A percentile compares a stretch with the other conserved stretches of the same genome.
Conservation (phyloP, 352 stramenopile species). For the Pythium monospermum region DNA sequence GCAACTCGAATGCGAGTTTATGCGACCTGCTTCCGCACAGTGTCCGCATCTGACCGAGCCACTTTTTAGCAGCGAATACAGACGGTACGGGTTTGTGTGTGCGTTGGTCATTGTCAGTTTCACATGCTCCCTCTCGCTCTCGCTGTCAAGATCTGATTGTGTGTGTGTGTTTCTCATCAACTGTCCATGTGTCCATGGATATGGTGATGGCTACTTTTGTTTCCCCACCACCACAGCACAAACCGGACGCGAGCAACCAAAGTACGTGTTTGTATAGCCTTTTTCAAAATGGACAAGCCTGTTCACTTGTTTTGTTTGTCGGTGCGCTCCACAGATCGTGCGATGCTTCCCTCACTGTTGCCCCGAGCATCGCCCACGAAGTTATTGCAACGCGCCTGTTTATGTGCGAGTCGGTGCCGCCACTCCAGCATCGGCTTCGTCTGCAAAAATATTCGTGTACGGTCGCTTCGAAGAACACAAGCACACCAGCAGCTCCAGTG, state of each 20-base stretch:
- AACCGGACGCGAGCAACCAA: slow-evolving; percentile 35
- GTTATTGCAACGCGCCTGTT: slow-evolving; percentile 41
- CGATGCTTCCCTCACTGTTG: slow-evolving; percentile 59
- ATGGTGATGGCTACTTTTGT: neutral
- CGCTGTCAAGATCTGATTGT: no score
- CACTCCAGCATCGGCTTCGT: neutral
- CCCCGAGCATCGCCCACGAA: slow-evolving; percentile 30
- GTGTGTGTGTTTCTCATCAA: no score
- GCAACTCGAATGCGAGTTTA: neutral
- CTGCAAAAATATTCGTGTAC: slow-evolving; percentile 13
- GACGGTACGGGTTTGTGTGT: slow-evolving; percentile 10
- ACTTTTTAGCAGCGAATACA: slow-evolving; percentile 19
- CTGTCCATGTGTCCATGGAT: neutral
- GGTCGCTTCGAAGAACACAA: slow-evolving; percentile 28
- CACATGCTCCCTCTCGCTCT: neutral
- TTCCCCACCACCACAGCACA: slow-evolving; percentile 5
- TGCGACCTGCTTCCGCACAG: neutral
- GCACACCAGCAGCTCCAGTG: neutral
- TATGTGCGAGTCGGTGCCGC: slow-evolving; percentile 16
- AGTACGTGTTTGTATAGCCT: slow-evolving; percentile 13
- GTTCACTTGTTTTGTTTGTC: no score
- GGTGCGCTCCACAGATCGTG: slow-evolving; percentile 28
- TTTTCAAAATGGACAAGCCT: neutral
- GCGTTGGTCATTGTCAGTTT: no score
- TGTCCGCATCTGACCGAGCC: slow-evolving; percentile 14